Evolutionary conservation across 2,329 filamentous ascomycete genomes (phyloP).

Genomic region (Botrytis tulipae): DNA sequence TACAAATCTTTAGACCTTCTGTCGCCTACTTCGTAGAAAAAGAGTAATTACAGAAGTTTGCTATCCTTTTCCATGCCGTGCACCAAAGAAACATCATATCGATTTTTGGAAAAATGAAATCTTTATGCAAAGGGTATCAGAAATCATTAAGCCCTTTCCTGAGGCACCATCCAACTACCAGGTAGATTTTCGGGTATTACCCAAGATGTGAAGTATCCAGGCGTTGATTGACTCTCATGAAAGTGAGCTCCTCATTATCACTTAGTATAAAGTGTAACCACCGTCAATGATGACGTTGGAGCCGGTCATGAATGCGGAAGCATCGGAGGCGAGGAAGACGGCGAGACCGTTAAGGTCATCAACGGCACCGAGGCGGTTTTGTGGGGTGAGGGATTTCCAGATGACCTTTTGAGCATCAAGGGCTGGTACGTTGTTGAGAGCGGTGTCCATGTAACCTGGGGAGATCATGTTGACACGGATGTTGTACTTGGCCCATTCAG

Average conservation of each 20-base stretch:
- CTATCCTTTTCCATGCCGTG: neutral
- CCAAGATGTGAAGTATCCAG: constrained; percentile 15
- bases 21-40: neutral
- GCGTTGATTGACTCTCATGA: neutral
- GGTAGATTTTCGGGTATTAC: neutral
- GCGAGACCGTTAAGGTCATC: constrained; percentile 77
- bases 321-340: constrained; percentile 72
- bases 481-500: constrained; percentile 78
- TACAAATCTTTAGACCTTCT: constrained; percentile 10
- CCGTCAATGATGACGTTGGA: constrained; percentile 52
- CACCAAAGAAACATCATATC: constrained; percentile 13
- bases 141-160: neutral
- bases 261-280: constrained; percentile 38
- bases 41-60: constrained; percentile 11
- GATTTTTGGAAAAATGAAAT: constrained; percentile 12
- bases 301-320: constrained; percentile 75
- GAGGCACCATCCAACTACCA: constrained; percentile 6
- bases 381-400: constrained; percentile 72
- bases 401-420: constrained; percentile 81
- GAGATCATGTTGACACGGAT: constrained; percentile 85
- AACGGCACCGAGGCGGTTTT: constrained; percentile 68
- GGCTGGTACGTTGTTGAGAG: constrained; percentile 72
- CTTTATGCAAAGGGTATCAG: constrained; percentile 11
- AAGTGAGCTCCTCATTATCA: constrained; percentile 27
- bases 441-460: constrained; percentile 82